phyloP scores from a whole-genome alignment of 2,329 filamentous ascomycete genomes.

The Beauveria varroae region DNA sequence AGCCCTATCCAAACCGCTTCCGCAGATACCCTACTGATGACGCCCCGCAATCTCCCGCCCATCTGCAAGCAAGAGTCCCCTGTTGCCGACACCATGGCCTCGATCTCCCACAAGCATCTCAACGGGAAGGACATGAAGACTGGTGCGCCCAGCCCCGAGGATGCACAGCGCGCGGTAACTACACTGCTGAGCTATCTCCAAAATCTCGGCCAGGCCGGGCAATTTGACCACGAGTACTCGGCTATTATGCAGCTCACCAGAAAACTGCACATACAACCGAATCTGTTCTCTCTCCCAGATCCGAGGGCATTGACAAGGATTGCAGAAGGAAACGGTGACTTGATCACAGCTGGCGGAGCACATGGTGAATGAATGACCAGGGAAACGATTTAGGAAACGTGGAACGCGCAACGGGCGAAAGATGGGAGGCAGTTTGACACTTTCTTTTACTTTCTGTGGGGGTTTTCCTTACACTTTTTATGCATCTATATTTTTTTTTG shows the following conservation, averaged over 20 bases:
- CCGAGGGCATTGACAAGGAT: constrained; percentile 48
- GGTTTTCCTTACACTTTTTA: neutral
- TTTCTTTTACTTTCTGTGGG: neutral
- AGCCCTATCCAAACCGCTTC: constrained; percentile 30
- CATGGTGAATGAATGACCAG: neutral
- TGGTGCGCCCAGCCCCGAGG: constrained; percentile 65
- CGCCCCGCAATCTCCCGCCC: constrained; percentile 39
- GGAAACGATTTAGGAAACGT: neutral
- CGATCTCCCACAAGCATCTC: neutral
- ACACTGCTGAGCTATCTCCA: constrained; percentile 77
- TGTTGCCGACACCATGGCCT: neutral
- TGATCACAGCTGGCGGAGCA: neutral
- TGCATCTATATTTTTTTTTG: neutral
- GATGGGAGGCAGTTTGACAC: neutral
- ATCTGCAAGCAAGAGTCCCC: constrained; percentile 1
- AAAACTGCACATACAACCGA: constrained; percentile 66
- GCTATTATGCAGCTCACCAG: constrained; percentile 77
- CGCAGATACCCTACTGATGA: constrained; percentile 34
- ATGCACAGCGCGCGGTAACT: constrained; percentile 74
- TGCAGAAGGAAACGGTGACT: constrained; percentile 48
- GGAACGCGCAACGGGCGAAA: neutral
- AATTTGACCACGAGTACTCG: constrained; percentile 70
- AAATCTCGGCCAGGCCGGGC: constrained; percentile 54
- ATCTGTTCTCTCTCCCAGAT: constrained; percentile 24
- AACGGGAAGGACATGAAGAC: neutral